Conservation (phyloP, 2,329 filamentous ascomycete species). For the Sarocladium strictum region DNA sequence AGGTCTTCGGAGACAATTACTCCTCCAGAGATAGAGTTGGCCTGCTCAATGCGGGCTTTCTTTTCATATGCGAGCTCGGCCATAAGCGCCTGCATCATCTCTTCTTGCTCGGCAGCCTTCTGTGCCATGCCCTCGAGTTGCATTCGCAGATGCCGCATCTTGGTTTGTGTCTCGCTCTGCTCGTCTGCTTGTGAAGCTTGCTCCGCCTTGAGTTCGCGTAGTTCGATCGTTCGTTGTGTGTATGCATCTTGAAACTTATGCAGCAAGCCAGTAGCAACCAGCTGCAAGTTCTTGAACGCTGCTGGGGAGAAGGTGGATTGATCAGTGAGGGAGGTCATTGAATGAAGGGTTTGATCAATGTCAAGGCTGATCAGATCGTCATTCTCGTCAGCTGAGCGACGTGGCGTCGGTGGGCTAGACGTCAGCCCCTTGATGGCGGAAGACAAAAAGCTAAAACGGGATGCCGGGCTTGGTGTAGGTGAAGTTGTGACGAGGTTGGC, state of each 20-base stretch:
- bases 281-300: constrained; percentile 55
- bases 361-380: constrained; percentile 53
- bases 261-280: constrained; percentile 50
- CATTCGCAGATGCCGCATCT: constrained; percentile 47
- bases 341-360: constrained; percentile 49
- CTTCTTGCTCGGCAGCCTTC: constrained; percentile 48
- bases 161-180: constrained; percentile 47
- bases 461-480: constrained; percentile 22
- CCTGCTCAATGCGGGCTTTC: constrained; percentile 34
- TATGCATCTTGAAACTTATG: constrained; percentile 54
- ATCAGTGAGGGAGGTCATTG: constrained; percentile 33
- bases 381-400: constrained; percentile 25
- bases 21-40: constrained; percentile 27
- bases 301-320: constrained; percentile 51
- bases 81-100: constrained; percentile 41
- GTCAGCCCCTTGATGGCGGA: constrained; percentile 33
- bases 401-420: constrained; percentile 15
- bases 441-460: constrained; percentile 40
- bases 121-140: constrained; percentile 55
- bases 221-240: constrained; percentile 42
- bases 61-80: constrained; percentile 48
- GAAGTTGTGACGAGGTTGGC: constrained; percentile 27
- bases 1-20: constrained; percentile 46
- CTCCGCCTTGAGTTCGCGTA: constrained; percentile 47
- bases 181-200: constrained; percentile 49